phyloP scores from a whole-genome alignment of 768 basidiomycete species.

The Hypholoma sublateritium region DNA sequence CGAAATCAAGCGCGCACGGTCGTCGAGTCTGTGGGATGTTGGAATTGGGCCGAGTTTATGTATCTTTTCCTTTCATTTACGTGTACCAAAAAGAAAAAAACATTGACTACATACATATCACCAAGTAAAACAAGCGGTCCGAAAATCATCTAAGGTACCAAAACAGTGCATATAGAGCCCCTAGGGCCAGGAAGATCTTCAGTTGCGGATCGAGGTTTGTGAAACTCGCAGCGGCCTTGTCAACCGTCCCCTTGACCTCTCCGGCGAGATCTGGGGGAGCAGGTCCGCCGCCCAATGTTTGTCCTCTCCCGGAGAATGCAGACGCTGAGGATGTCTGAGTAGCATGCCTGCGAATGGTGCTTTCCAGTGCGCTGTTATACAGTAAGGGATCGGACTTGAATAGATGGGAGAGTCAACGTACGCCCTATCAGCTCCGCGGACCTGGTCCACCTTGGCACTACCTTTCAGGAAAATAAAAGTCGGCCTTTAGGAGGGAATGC shows the following conservation, averaged over 20 bases:
- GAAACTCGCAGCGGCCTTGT: constrained; percentile 35
- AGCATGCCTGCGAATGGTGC: constrained; percentile 54
- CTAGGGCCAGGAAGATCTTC: constrained; percentile 60
- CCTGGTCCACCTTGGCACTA: constrained; percentile 62
- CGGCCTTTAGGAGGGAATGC: constrained; percentile 49
- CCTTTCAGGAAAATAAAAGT: constrained; percentile 82
- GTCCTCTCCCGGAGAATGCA: constrained; percentile 72
- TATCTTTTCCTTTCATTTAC: neutral
- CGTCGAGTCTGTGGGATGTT: neutral
- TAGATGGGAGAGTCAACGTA: constrained; percentile 32
- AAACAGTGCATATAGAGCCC: constrained; percentile 64
- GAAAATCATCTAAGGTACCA: constrained; percentile 43
- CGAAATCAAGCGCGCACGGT: neutral
- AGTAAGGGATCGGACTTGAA: neutral
- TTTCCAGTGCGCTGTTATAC: constrained; percentile 57
- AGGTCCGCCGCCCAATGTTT: constrained; percentile 61
- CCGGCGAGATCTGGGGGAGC: constrained; percentile 32
- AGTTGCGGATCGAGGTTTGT: constrained; percentile 64
- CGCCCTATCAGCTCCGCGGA: constrained; percentile 71
- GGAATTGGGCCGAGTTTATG: constrained; percentile 3
- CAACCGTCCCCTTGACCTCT: constrained; percentile 31
- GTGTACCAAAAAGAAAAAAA: neutral
- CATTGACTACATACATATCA: no score
- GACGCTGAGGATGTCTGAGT: constrained; percentile 31
- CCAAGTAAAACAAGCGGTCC: neutral